Evolutionary conservation across 805 yeast genomes (phyloP).

Genomic region (Saccharomycopsis sp.): DNA sequence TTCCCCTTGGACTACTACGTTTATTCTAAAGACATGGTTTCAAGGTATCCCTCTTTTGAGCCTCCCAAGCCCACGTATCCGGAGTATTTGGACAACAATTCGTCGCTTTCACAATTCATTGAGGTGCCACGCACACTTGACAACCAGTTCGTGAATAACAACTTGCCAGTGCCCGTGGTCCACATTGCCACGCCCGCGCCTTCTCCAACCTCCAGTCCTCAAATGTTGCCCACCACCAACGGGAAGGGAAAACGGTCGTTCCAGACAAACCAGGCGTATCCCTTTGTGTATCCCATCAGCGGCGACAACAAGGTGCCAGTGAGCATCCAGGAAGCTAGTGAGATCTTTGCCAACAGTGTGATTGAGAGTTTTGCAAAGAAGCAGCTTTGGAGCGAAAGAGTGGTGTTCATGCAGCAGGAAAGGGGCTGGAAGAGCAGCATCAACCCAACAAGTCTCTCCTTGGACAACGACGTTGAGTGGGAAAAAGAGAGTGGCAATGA

Average conservation of each 20-base stretch:
- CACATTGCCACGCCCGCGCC: conserved; percentile 87
- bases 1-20: conserved; percentile 82
- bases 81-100: conserved; percentile 36
- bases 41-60: conserved; percentile 65
- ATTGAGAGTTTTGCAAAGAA: conserved; percentile 57
- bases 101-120: conserved; percentile 50
- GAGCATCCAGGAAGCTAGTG: conserved; percentile 74
- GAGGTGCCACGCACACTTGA: conserved; percentile 48
- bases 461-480: conserved; percentile 13
- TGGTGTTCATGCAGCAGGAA: conserved; percentile 63
- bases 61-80: conserved; percentile 45
- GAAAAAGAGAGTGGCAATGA: conserved; percentile 26
- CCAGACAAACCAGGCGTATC: conserved; percentile 60
- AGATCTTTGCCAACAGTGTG: conserved; percentile 51
- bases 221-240: conserved; percentile 23
- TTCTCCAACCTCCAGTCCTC: conserved; percentile 60
- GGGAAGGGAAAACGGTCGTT: conserved; percentile 42
- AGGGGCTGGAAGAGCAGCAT: conserved; percentile 42
- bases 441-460: conserved; percentile 17
- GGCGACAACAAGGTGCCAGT: conserved; percentile 45
- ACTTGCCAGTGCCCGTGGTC: conserved; percentile 44
- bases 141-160: conserved; percentile 34
- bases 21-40: conserved; percentile 62
- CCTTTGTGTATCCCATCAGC: conserved; percentile 52
- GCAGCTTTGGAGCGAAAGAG: conserved; percentile 67